Base-by-base conservation (phyloP, 345 rosid species). In the Linum trigynum region DNA sequence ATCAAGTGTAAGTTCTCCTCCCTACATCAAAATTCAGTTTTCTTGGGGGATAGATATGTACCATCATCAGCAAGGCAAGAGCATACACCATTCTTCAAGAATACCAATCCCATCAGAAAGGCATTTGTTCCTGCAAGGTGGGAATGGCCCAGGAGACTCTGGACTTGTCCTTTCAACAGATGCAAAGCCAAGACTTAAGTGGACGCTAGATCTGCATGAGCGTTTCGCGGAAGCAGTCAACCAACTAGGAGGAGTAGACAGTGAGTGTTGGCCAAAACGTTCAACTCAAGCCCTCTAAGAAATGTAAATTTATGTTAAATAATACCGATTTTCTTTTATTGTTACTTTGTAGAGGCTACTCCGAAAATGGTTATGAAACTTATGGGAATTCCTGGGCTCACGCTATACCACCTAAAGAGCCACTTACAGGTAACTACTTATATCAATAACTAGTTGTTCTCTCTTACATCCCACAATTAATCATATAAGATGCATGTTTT, bases 241-340 rank as follows among this genome's bases (percentile, higher is more conserved):
- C 72, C 91, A 86, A 76, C 98, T 91, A 41, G 98, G 98, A 75
- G 98, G 98, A 75, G 90, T 90, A 64, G 98, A 88, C 64, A 91
- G 98, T 91, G 62, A 80, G 96, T 83, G 60, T 37, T n/a, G 55
- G 9, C 39, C 42, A 17, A 17, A 59, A 36, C 11, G 55, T 56
- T 66, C 5, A n/a, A n/a, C n/a, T 9, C 23, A 8, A 37, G 58
- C 16, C 39, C 38, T 38, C 39, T 58, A 68, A 40, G 12, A 51
- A 5, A 62, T 66, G 39, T 38, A 36, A 6, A 15, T 40, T n/a
- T 43, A n/a, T 64, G 16, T 78, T 64, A 42, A 15, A n/a, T 17
- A 41, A 69, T 62, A 55, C 23, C 45, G 35, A 71, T 65, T 59
- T 50, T 50, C 41, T 0, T 63, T 55, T 38, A 67, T 67, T 59